A percentile compares a stretch with the other conserved stretches of the same genome.
Evolutionary conservation across 345 rosid genomes (phyloP).

Genomic region (Eucalyptus curtisii): DNA sequence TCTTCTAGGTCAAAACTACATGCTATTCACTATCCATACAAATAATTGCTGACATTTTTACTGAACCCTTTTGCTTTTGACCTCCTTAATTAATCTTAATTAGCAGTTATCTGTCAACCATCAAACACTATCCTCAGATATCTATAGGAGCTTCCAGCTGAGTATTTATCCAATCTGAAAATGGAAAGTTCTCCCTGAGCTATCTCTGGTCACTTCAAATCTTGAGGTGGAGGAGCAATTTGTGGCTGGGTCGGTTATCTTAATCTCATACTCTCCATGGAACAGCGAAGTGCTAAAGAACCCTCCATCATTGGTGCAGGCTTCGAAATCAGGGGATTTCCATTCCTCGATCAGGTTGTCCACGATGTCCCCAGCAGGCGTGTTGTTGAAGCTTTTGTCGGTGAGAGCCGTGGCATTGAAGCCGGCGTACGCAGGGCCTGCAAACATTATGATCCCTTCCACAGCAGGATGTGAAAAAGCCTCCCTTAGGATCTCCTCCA

Average conservation of each 20-base stretch:
- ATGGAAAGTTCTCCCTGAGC: background rate
- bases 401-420: constrained; percentile 31
- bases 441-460: constrained; percentile 53
- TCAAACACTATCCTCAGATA: background rate
- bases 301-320: constrained; percentile 10
- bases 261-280: constrained; percentile 42
- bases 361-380: constrained; percentile 41
- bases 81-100: background rate
- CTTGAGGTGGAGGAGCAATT: constrained; percentile 4
- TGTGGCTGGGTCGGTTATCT: constrained; percentile 19
- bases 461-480: constrained; percentile 56
- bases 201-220: constrained; percentile 14
- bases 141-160: background rate
- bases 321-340: constrained; percentile 4
- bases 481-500: constrained; percentile 60
- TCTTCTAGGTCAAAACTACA: background rate
- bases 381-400: constrained; percentile 33
- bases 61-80: background rate
- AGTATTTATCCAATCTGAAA: background rate
- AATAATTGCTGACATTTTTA: background rate
- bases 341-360: constrained; percentile 52
- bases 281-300: constrained; percentile 18
- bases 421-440: constrained; percentile 49
- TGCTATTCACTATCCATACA: background rate
- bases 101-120: background rate